Base-by-base conservation (phyloP, 129 eudicot genomes). In the Glebionis coronaria region DNA sequence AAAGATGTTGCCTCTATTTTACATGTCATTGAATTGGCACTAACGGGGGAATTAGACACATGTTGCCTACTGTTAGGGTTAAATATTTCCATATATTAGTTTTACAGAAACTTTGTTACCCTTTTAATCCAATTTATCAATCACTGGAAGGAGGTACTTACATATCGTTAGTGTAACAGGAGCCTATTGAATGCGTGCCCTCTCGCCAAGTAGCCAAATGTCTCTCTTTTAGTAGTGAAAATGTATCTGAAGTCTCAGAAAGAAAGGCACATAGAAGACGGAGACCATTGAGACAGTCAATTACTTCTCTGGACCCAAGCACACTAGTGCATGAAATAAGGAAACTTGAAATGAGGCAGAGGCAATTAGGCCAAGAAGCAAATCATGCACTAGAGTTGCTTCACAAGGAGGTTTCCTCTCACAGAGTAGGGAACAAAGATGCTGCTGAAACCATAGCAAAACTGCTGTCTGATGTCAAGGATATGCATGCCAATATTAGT, bases 301-400 rank as follows among this genome's bases (percentile, higher is more conserved):
- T 79, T 28, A 63, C 75, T 21, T 84, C 87, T 40, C 31, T 87
- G 60, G 84, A 80, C 65, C 95, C 95, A 40, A 63, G 89, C 74
- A 73, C 74, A 71, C 80, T 94, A 49, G 90, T 82, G 27, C 85
- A 83, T 38, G 99, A 94, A 73, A 94, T 94, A 56, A 74, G 95
- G 68, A 94, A 89, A 69, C 87, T 94, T 75, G 99, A 85, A 75
- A 82, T 81, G 85, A 81, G 85, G 64, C 97, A 94, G 67, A 82
- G 84, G 69, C 90, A 84, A 66, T 84, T 94, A 21, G 97, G 99
- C n/a, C 95, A 94, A 53, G 99, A 94, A 89, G 99, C 99, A 72
- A 84, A 80, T 50, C 90, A 62, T 44, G 97, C 99, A 59, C 78
- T 89, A 10, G 93, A 89, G 28, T 68, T 94, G 38, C 97, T 94